Conservation (phyloP, 192 early-diverging fungal species). For the Powellomyces hirtus region DNA sequence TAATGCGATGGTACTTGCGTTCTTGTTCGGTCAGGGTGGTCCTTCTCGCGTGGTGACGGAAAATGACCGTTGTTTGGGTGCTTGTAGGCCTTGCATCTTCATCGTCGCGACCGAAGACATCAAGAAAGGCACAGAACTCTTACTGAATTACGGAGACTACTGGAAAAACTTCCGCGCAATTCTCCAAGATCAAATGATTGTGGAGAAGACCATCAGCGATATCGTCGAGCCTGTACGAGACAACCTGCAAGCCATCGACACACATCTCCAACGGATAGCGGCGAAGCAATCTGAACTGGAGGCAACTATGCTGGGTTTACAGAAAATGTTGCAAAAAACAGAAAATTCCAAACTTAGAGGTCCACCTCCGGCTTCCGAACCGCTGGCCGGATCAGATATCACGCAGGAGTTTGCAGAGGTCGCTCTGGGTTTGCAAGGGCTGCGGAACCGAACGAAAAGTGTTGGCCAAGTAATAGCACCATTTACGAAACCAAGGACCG, state of each 20-base stretch:
- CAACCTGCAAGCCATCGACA: background rate
- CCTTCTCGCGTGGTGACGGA: background rate
- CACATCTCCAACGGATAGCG: background rate
- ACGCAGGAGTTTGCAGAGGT: no score
- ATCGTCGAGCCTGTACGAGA: slow-evolving; percentile 3
- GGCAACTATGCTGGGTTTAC: no score
- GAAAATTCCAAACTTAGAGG: no score
- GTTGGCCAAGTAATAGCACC: no score
- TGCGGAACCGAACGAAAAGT: no score
- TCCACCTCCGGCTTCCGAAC: no score
- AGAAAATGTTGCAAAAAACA: no score
- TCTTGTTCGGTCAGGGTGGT: background rate
- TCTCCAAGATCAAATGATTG: background rate
- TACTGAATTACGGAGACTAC: slow-evolving; percentile 19
- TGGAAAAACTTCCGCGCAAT: slow-evolving; percentile 6
- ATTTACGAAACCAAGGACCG: no score
- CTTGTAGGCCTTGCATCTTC: slow-evolving; percentile 19
- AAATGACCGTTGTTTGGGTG: background rate
- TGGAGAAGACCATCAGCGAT: background rate
- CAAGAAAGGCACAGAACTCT: slow-evolving; percentile 10
- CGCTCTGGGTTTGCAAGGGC: no score
- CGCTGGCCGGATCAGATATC: no score
- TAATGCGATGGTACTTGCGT: background rate
- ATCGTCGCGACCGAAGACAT: slow-evolving; percentile 12
- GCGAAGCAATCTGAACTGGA: slow-evolving; percentile 10